Evolutionary conservation across 169 alveolate genomes (phyloP).

Genomic region (Plasmodium yoelii): DNA sequence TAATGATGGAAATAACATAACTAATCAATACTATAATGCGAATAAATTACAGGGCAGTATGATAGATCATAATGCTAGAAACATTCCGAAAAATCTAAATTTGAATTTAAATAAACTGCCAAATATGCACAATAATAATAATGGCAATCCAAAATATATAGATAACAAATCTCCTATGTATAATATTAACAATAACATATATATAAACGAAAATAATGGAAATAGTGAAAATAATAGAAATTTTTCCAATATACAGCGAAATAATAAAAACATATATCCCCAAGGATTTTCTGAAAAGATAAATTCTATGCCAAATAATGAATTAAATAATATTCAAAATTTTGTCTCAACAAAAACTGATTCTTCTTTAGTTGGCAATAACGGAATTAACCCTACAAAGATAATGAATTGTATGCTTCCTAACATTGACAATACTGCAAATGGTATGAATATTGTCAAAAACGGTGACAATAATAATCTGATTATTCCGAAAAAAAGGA

Average conservation of each 20-base stretch:
- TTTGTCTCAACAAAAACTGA: background rate
- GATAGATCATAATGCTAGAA: background rate
- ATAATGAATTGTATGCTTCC: background rate
- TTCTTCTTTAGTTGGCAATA: background rate
- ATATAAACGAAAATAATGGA: background rate
- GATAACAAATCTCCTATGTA: background rate
- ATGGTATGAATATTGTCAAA: conserved; percentile 13
- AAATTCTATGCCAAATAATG: background rate
- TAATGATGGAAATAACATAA: background rate
- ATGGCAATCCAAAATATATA: background rate
- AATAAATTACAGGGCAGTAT: conserved; percentile 9
- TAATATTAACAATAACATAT: background rate
- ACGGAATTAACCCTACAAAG: background rate
- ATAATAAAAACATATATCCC: background rate
- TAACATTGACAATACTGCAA: background rate
- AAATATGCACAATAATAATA: background rate
- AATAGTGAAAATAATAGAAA: background rate
- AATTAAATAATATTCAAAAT: background rate
- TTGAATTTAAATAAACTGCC: conserved; percentile 5
- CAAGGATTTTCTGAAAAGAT: background rate
- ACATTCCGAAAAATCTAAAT: background rate
- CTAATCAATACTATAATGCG: conserved; percentile 3
- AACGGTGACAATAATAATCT: conserved; percentile 11
- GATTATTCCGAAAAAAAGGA: background rate
- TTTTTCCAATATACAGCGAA: background rate